phyloP scores from a whole-genome alignment of 2,329 filamentous ascomycete genomes.

The Aquanectria penicillioides region DNA sequence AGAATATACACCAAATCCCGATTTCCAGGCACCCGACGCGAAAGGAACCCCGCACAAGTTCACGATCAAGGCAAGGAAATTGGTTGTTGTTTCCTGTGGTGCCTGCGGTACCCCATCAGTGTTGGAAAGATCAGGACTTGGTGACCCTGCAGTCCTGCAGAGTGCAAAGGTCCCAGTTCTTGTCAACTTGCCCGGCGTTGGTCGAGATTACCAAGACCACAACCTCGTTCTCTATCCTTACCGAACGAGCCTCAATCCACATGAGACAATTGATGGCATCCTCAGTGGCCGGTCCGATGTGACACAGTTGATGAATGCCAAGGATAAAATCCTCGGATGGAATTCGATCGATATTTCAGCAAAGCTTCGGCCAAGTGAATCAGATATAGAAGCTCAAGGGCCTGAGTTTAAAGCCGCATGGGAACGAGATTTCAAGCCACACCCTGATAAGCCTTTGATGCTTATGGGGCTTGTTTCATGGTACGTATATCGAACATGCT shows the following conservation, averaged over 20 bases:
- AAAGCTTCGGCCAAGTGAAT: slow-evolving; percentile 65
- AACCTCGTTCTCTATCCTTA: slow-evolving; percentile 65
- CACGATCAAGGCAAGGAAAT: slow-evolving; percentile 41
- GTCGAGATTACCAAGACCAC: slow-evolving; percentile 65
- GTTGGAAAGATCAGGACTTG: slow-evolving; percentile 71
- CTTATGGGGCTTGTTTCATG: slow-evolving; percentile 49
- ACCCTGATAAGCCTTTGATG: slow-evolving; percentile 58
- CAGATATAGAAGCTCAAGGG: slow-evolving; percentile 62
- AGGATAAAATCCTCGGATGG: slow-evolving; percentile 64
- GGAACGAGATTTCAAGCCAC: slow-evolving; percentile 62
- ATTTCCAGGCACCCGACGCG: slow-evolving; percentile 30
- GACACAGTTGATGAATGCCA: slow-evolving; percentile 54
- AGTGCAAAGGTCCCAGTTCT: slow-evolving; percentile 57
- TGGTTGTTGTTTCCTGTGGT: slow-evolving; percentile 53
- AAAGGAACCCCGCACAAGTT: slow-evolving; percentile 24
- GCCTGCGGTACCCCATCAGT: slow-evolving; percentile 64
- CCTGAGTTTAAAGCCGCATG: slow-evolving; percentile 63
- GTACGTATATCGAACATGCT: slow-evolving; percentile 35
- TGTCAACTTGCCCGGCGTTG: slow-evolving; percentile 62
- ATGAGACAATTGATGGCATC: slow-evolving; percentile 60
- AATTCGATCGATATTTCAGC: slow-evolving; percentile 65
- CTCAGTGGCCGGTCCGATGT: slow-evolving; percentile 58
- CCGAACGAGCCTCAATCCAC: slow-evolving; percentile 41
- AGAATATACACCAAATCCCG: slow-evolving; percentile 61
- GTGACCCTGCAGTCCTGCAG: slow-evolving; percentile 59